Percentiles rank a stretch among this genome's conserved stretches.
These are phyloP conservation scores for Kwoniella dendrophila DNA, from an alignment of 768 basidiomycete genomes.

Conservation along the genomic window DNA sequence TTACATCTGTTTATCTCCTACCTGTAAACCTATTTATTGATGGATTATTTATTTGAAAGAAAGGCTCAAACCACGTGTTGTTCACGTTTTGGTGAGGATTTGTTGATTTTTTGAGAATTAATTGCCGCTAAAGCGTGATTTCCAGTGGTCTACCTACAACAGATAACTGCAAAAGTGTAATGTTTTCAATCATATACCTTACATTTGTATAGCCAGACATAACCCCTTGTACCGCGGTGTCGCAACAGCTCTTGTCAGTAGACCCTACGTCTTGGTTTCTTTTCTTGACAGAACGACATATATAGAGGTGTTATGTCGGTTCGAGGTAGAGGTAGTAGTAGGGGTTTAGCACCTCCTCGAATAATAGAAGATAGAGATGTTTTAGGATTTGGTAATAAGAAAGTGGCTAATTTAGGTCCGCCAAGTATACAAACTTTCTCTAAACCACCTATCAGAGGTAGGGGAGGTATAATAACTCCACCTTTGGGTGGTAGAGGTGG, in stretches of 20 bases:
- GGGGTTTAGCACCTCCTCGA: conserved; percentile 4
- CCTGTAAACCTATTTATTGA: too few species aligned
- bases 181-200: background rate
- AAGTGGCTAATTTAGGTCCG: conserved; percentile 15
- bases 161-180: too few species aligned
- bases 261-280: too few species aligned
- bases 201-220: too few species aligned
- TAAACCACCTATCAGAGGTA: conserved; percentile 3
- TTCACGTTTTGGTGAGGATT: too few species aligned
- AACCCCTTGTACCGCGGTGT: background rate
- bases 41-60: too few species aligned
- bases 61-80: too few species aligned
- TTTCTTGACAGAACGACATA: background rate
- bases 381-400: conserved; percentile 17
- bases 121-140: too few species aligned
- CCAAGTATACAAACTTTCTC: conserved; percentile 12
- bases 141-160: too few species aligned
- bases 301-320: background rate
- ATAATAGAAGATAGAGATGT: conserved; percentile 21
- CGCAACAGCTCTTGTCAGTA: background rate
- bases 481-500: background rate
- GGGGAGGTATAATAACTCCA: background rate
- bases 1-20: too few species aligned
- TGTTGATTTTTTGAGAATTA: too few species aligned
- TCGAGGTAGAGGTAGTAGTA: conserved; percentile 11